Evolutionary conservation across 352 stramenopile species (phyloP).

Genomic region (Phytophthora sojae): DNA sequence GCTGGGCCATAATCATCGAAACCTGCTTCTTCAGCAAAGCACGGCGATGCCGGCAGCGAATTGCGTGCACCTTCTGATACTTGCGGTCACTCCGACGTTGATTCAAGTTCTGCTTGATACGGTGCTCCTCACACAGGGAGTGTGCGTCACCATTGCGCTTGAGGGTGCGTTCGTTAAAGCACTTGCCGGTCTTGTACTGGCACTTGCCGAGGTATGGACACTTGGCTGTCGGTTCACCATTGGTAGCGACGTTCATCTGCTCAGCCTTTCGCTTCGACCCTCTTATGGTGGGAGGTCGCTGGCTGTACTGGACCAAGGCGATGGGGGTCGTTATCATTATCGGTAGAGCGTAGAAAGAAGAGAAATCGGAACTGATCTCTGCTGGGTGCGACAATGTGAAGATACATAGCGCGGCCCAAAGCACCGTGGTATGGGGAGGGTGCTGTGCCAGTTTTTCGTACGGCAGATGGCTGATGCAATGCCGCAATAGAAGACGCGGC

Average conservation of each 20-base stretch:
- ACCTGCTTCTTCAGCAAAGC: slow-evolving; percentile 86
- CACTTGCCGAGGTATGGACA: slow-evolving; percentile 80
- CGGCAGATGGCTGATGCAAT: neutral
- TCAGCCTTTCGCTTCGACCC: slow-evolving; percentile 30
- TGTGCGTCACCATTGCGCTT: slow-evolving; percentile 87
- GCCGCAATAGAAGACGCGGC: neutral
- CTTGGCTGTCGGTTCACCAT: slow-evolving; percentile 12
- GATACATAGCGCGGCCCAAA: neutral
- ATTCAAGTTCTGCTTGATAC: slow-evolving; percentile 87
- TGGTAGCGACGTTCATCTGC: neutral
- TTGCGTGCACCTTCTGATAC: slow-evolving; percentile 86
- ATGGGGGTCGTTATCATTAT: slow-evolving; percentile 34
- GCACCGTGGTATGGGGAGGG: neutral
- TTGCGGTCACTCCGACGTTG: slow-evolving; percentile 87
- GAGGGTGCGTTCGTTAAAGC: slow-evolving; percentile 74
- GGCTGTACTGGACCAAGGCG: slow-evolving; percentile 4
- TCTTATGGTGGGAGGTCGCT: slow-evolving; percentile 12
- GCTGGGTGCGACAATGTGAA: too few relatives aligned
- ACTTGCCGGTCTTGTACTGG: slow-evolving; percentile 91
- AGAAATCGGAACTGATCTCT: slow-evolving; percentile 29
- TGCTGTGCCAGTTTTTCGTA: neutral
- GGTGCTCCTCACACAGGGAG: slow-evolving; percentile 87
- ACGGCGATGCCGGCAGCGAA: slow-evolving; percentile 75
- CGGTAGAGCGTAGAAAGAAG: slow-evolving; percentile 37
- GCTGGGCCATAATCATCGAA: slow-evolving; percentile 79